Base-by-base conservation (phyloP, 345 rosid species). In the Jatropha curcas region DNA sequence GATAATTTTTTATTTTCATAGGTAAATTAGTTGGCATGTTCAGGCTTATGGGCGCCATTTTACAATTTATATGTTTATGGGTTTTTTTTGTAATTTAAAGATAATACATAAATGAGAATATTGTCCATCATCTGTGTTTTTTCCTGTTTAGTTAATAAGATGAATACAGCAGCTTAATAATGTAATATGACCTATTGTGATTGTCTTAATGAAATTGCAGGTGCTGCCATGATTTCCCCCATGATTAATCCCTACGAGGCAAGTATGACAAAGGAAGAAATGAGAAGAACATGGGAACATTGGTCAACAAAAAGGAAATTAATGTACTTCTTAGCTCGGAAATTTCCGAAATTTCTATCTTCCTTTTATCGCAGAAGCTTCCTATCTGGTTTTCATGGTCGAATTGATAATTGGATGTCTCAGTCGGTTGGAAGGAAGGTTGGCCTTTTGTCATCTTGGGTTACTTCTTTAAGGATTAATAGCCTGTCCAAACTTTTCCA, bases 201-300 rank as follows among this genome's bases (percentile, higher is more conserved):
- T 45, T 48, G 24, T 50, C 65, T 77, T 64, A 22, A 20, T 51
- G 79, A 48, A 70, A 68, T 77, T 80, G 67, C 88, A 95, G 99
- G 99, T 64, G 97, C 88, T 61, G 92, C 91, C 43, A 73, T 95
- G 83, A 30, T 95, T 73, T 85, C 94, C 39, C 92, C 98, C 43
- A 61, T 90, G 83, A 77, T 89, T 50, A 90, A 85, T 86, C 98
- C 99, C 52, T 95, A 89, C 65, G 98, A 89, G 45, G 81, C 86
- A 61, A 84, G 91, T 87, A 81, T 95, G 94, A 79, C 85, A 25
- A 92, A 86, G 77, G 97, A 95, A 75, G 99, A 95, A 82, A 81
- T 73, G 73, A 63, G 71, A 30, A 84, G 83, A 82, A 85, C 88
- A 2, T 95, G 99, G 99, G 87, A 79, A 72, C 81, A 73, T 46